Evolutionary conservation across 768 basidiomycete species (phyloP), one percentile per base, ranked within the genome.

Genomic region (Daedalea quercina): DNA sequence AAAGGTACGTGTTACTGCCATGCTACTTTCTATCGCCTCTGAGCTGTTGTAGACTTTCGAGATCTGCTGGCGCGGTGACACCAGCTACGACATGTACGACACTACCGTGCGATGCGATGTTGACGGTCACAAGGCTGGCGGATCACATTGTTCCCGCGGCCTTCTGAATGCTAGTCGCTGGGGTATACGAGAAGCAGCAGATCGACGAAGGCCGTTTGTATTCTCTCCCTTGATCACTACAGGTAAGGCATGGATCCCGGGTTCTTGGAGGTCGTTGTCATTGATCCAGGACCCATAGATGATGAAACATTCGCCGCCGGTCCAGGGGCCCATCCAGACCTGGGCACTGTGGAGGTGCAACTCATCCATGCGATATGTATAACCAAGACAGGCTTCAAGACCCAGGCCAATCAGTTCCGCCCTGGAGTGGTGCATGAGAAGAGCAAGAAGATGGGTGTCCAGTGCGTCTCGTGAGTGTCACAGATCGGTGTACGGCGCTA

Each of bases 381-480:
- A 3, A 28, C 7, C 22, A 8, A 22, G 44, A 11, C n/a, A 34
- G 9, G 13, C 11, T 37, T 19, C 15, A 24, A 20, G 6, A 11
- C 8, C 35, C 22, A 12, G 4, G 33, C 22, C 3, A 34, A 23
- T 35, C 3, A 15, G 31, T 28, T n/a, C 46, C 9, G 25, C n/a
- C 15, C 35, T 60, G 8, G 60, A 53, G 2, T 31, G 17, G 47
- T 59, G 8, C 54, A 59, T 20, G 58, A 59, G 44, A 52, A 47
- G 20, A 49, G 34, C 0, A 59, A 59, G 51, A 59, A 59, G 40
- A 52, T 50, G 3, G 55, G 55, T 7, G 34, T 40, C 6, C 58
- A 59, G 20, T 56, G 58, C 41, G 52, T 59, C 7, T 34, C 53
- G 58, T 59, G 44, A 9, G 55, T 52, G 34, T 34, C n/a, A n/a